Evolutionary conservation across 805 yeast species (phyloP), one percentile per base, ranked within the genome.

Genomic region (Huiozyma naganishii): DNA sequence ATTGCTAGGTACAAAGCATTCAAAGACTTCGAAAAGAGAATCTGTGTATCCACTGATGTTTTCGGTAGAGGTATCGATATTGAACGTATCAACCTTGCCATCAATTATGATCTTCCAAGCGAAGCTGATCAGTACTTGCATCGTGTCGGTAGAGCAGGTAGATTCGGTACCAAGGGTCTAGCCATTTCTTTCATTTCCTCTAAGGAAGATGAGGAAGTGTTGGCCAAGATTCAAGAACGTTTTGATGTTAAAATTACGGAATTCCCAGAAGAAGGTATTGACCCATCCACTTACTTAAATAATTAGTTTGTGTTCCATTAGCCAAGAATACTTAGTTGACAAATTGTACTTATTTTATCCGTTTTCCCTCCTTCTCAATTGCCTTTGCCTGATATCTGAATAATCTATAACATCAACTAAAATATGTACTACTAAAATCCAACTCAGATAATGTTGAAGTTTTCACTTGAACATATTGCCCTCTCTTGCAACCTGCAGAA

Each of bases 71-170:
- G 98, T 74, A 92, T 90, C 60, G 98, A 90, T 77, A 90, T 90
- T 55, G 98, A 90, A 76, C 87, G 98, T 73, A 90, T 90, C 70
- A 90, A 90, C 71, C 72, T 90, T 66, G 98, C 98, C 49, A 88
- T 90, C 74, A 92, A 90, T 75, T 90, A 90, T 69, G 98, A 90
- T 70, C 72, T 90, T 73, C 96, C 98, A 57, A 73, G 69, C 52
- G 97, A 89, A 72, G 95, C 97, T 52, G 97, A 90, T 69, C 97
- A 92, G 70, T 90, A 92, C 70, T 78, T 90, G 65, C 98, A 90
- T 74, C 87, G 98, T 74, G 98, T 90, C 51, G 98, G 98, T 64
- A 88, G 98, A 79, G 98, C 98, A 55, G 98, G 98, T 71, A 89
- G 98, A 77, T 90, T 90, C 60, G 98, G 98, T 74, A 90, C 98